Evolutionary conservation across 306 rosid genomes (phyloP), one percentile per base, ranked within the genome.

Genomic region (Vigna nakashimae): DNA sequence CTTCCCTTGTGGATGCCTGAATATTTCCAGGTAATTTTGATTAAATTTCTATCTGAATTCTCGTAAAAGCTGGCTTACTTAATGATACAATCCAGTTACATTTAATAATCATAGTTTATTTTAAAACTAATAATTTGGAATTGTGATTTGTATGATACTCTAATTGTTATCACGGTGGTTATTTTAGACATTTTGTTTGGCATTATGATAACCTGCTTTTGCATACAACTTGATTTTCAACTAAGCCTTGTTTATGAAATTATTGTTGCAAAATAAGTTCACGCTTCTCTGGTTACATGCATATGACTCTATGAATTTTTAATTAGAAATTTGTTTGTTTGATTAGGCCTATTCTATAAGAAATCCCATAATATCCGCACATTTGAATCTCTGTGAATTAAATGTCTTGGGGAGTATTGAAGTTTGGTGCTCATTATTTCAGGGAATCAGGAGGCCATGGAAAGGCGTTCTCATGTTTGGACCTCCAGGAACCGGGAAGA

Each of bases 371-470:
- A 14, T 46, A 45, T 59, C 62, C 10, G 74, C 45, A 6, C 58
- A 53, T 63, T 60, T 73, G 57, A 69, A 48, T 84, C 49, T 56
- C 38, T 46, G 53, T 20, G 48, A 69, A 59, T 51, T 45, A 24
- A 57, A 26, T 68, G 22, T 69, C 65, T 74, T 22, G 57, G 71
- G 52, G 14, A 20, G 46, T 73, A 28, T 60, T 42, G 72, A 60
- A 71, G 30, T 10, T 20, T 72, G 60, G 56, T 30, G 80, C 42
- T 76, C 79, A 69, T 78, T 74, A 66, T 74, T 80, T 66, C 82
- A 96, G 99, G 99, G 99, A 67, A 96, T 96, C 80, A 92, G 99
- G 87, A 88, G 99, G 83, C 99, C 99, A 3, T 96, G 99, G 98
- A 96, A 96, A 86, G 99, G 99, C 77, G 99, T 96, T 76, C 96